Conservation (phyloP, 306 rosid genomes). For the Clitoria ternatea region DNA sequence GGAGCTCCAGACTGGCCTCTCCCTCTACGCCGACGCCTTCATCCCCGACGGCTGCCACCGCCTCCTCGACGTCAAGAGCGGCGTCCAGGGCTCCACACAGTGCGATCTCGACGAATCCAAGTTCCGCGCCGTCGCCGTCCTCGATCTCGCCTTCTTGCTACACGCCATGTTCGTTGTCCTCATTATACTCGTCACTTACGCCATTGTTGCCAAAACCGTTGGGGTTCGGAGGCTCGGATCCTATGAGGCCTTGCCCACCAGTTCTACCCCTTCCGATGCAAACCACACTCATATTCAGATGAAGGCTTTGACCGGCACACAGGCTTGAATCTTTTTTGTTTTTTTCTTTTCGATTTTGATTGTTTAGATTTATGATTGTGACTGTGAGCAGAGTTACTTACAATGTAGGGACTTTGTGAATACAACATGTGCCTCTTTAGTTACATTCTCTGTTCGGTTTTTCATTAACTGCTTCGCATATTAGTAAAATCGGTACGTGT, state of each 20-base stretch:
- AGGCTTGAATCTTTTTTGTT: slow-evolving; percentile 54
- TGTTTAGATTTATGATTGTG: background rate
- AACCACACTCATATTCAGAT: slow-evolving; percentile 67
- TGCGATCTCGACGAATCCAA: slow-evolving; percentile 83
- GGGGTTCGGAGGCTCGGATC: slow-evolving; percentile 59
- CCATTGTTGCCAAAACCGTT: slow-evolving; percentile 38
- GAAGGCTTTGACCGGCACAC: slow-evolving; percentile 88
- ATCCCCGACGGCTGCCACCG: slow-evolving; percentile 92
- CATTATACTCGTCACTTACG: slow-evolving; percentile 47
- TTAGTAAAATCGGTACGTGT: no score
- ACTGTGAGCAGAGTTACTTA: slow-evolving; percentile 13
- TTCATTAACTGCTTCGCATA: no score
- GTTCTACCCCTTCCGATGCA: slow-evolving; percentile 37
- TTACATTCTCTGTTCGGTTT: no score
- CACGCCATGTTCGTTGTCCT: slow-evolving; percentile 61
- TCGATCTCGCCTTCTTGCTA: slow-evolving; percentile 66
- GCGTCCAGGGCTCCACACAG: slow-evolving; percentile 82
- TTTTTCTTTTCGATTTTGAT: background rate
- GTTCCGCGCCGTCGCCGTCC: slow-evolving; percentile 70
- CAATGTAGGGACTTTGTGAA: slow-evolving; percentile 20
- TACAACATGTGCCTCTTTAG: slow-evolving; percentile 7
- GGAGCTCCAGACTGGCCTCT: slow-evolving; percentile 76
- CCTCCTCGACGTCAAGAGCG: slow-evolving; percentile 64
- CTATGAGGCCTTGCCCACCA: slow-evolving; percentile 65
- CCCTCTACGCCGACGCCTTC: slow-evolving; percentile 80